phyloP scores from a whole-genome alignment of 176 grass and related monocot genomes.

The Aegilops umbellulata region DNA sequence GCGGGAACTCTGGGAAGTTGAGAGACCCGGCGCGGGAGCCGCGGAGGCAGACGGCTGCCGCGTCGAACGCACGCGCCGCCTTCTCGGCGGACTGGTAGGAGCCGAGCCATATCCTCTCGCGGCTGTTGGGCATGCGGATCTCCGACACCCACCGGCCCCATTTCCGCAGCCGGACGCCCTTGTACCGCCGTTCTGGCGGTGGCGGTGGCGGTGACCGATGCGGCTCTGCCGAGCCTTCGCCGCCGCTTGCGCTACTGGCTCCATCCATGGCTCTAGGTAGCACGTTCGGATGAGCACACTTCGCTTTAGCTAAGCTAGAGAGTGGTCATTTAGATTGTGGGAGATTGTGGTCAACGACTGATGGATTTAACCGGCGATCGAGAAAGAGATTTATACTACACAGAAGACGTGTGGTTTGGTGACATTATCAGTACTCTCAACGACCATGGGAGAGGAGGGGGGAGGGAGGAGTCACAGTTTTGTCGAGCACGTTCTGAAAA shows the following conservation, averaged over 20 bases:
- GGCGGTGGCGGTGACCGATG: neutral
- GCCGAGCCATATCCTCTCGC: constrained; percentile 49
- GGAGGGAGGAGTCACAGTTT: neutral
- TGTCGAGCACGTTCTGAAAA: constrained; percentile 8
- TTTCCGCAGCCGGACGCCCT: constrained; percentile 49
- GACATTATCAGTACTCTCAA: constrained; percentile 25
- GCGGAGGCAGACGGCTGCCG: constrained; percentile 46
- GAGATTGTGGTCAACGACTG: neutral
- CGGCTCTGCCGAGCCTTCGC: neutral
- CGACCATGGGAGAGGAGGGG: constrained; percentile 22
- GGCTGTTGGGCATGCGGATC: constrained; percentile 56
- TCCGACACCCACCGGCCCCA: constrained; percentile 55
- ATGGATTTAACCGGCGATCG: neutral
- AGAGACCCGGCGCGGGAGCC: constrained; percentile 35
- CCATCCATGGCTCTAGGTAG: constrained; percentile 22
- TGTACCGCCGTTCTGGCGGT: constrained; percentile 19
- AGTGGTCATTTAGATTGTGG: neutral
- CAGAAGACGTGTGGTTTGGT: constrained; percentile 28
- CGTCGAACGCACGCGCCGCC: constrained; percentile 47
- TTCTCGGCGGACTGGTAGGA: constrained; percentile 46
- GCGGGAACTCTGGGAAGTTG: constrained; percentile 45
- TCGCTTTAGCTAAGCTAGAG: neutral
- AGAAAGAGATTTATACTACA: constrained; percentile 31
- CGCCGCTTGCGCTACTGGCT: constrained; percentile 3
- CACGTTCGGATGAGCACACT: neutral